phyloP scores from a whole-genome alignment of 192 early-diverging fungal species.

The Chytriomyces sp. region DNA sequence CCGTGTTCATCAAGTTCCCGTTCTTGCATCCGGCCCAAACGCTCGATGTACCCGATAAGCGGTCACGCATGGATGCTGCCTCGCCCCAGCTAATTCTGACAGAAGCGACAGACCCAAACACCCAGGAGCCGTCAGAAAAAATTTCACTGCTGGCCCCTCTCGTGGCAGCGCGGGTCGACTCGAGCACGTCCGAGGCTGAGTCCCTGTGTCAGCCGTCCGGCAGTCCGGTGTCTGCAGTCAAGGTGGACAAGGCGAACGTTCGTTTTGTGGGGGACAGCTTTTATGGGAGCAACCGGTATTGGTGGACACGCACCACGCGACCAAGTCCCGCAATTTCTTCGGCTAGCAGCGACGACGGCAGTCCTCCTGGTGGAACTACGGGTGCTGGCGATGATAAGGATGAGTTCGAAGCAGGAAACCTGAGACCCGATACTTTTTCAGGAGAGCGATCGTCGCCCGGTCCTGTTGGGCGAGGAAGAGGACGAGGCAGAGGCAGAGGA shows the following conservation, averaged over 20 bases:
- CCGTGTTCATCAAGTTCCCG: conserved; percentile 1
- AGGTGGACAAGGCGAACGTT: conserved; percentile 1
- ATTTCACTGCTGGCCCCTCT: background rate
- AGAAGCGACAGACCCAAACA: background rate
- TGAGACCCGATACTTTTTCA: background rate
- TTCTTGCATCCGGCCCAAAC: background rate
- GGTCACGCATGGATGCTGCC: background rate
- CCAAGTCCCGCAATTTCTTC: background rate
- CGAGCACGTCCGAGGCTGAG: background rate
- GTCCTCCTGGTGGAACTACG: background rate
- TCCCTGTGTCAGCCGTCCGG: background rate
- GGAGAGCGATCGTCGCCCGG: background rate
- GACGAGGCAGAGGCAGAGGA: background rate
- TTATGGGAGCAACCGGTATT: background rate
- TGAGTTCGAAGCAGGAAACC: background rate
- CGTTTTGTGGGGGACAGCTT: conserved; percentile 6
- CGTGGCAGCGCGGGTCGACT: background rate
- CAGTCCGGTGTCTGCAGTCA: too few species aligned
- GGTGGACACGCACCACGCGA: conserved; percentile 2
- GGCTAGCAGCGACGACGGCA: background rate
- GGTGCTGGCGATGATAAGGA: background rate
- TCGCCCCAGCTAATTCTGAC: background rate
- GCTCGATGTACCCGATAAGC: background rate
- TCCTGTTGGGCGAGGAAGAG: background rate
- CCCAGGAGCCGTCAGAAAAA: background rate